Percentiles rank a stretch among this genome's conserved stretches.
These are phyloP conservation scores for Mortierella sp. DNA, from an alignment of 371 early-diverging fungal species.

Conservation along the genomic window DNA sequence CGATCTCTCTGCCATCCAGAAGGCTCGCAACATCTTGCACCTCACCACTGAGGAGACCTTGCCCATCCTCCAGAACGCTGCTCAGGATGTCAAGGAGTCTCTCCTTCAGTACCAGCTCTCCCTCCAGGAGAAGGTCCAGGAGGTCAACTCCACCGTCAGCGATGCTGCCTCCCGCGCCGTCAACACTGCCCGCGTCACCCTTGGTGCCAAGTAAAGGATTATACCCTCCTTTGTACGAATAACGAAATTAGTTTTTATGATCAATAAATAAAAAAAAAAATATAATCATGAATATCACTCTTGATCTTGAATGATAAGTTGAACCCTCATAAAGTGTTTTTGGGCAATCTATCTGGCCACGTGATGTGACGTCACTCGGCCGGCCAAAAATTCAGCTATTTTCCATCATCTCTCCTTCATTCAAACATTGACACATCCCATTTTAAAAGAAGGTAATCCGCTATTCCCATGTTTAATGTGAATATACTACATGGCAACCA, in stretches of 20 bases:
- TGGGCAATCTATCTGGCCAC: not conserved
- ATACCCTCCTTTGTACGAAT: not conserved
- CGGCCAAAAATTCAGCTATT: too few relatives aligned
- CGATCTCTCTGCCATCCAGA: conserved; percentile 64
- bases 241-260: not conserved
- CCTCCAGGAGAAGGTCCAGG: conserved; percentile 56
- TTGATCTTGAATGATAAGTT: too few relatives aligned
- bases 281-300: not conserved
- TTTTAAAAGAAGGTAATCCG: not conserved
- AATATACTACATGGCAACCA: not conserved
- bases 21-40: conserved; percentile 67
- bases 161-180: conserved; percentile 46
- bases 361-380: too few relatives aligned
- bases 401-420: not conserved
- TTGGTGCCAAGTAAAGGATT: conserved; percentile 45
- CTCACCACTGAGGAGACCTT: conserved; percentile 65
- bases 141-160: conserved; percentile 48
- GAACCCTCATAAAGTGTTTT: not conserved
- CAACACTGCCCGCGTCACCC: conserved; percentile 47
- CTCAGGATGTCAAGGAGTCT: conserved; percentile 62
- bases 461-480: not conserved
- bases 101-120: conserved; percentile 50
- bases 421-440: not conserved
- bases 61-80: conserved; percentile 64
- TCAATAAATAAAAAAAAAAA: conserved; percentile 9